phyloP scores from a whole-genome alignment of 352 stramenopile species.

The Proteromonas lacertae region DNA sequence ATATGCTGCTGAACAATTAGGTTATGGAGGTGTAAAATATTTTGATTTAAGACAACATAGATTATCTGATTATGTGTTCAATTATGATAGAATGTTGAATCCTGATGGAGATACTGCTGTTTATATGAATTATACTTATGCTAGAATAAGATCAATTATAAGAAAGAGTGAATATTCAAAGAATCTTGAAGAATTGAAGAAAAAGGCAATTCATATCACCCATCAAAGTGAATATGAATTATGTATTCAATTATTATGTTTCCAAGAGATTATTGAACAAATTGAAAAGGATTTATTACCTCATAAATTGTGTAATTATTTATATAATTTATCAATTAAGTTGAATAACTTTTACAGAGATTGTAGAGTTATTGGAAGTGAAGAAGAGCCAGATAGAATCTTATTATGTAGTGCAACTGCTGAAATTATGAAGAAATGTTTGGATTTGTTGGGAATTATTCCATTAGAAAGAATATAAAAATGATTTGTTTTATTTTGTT shows the following conservation, averaged over 20 bases:
- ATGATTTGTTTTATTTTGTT: not conserved
- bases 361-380: conserved; percentile 67
- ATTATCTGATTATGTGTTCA: conserved; percentile 84
- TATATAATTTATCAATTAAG: conserved; percentile 79
- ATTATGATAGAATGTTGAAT: conserved; percentile 95
- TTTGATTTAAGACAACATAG: conserved; percentile 90
- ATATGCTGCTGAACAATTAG: conserved; percentile 59
- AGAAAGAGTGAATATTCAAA: conserved; percentile 22
- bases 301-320: conserved; percentile 85
- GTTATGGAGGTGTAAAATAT: conserved; percentile 98
- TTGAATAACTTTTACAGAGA: conserved; percentile 90
- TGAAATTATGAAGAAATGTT: conserved; percentile 66
- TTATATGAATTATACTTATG: conserved; percentile 94
- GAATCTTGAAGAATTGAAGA: not conserved
- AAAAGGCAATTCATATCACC: conserved; percentile 3
- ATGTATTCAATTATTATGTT: conserved; percentile 62
- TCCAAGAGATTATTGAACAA: conserved; percentile 61
- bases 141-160: conserved; percentile 80
- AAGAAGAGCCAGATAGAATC: conserved; percentile 39
- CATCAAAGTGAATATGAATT: conserved; percentile 37
- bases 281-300: conserved; percentile 73
- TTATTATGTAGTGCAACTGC: conserved; percentile 72
- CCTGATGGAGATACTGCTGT: conserved; percentile 94
- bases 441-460: conserved; percentile 59
- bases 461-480: conserved; percentile 62